phyloP scores from a whole-genome alignment of 805 yeast genomes.

The Candida namnaoensis region DNA sequence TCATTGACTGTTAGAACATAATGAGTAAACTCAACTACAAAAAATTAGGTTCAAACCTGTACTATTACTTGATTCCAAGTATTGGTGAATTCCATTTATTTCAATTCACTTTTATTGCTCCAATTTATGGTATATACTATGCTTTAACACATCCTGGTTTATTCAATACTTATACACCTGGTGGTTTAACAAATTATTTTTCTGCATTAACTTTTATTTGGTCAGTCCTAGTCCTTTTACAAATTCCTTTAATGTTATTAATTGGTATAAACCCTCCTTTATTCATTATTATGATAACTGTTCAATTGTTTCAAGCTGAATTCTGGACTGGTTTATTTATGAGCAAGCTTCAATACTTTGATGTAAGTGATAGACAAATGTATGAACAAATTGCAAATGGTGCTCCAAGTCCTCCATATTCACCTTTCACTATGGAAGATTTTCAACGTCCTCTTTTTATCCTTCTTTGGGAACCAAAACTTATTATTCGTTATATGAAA shows the following conservation, averaged over 20 bases:
- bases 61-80: background rate
- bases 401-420: too few species aligned
- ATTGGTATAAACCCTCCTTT: background rate
- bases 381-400: too few species aligned
- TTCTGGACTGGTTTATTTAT: background rate
- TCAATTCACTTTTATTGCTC: constrained; percentile 32
- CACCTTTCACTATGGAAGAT: too few species aligned
- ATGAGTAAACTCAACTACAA: too few species aligned
- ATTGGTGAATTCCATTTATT: constrained; percentile 14
- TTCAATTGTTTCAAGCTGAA: background rate
- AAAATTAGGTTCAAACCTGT: too few species aligned
- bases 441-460: too few species aligned
- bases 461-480: too few species aligned
- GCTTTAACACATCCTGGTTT: constrained; percentile 25
- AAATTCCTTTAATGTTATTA: background rate
- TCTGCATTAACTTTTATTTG: too few species aligned
- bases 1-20: background rate
- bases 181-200: too few species aligned
- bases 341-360: background rate
- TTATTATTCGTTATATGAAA: too few species aligned
- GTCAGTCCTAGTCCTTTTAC: background rate
- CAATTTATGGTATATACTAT: constrained; percentile 19
- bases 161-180: background rate
- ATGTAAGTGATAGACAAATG: background rate
- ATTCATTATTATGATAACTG: background rate